Conservation (phyloP, 2,329 filamentous ascomycete genomes). For the Talaromyces sp. region DNA sequence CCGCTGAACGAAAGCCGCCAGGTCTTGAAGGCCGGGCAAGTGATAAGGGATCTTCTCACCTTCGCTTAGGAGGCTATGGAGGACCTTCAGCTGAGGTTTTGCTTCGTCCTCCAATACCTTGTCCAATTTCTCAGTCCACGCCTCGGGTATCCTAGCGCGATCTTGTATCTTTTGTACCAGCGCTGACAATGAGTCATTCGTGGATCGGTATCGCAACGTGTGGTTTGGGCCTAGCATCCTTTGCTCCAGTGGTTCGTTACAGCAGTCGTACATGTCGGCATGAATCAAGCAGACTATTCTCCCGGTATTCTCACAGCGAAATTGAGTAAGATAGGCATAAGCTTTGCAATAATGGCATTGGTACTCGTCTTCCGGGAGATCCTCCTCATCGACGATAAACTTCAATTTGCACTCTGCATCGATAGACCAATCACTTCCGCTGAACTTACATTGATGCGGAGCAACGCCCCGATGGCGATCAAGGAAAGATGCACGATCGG, state of each 20-base stretch:
- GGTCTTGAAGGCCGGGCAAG: slow-evolving; percentile 73
- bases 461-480: slow-evolving; percentile 58
- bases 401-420: slow-evolving; percentile 54
- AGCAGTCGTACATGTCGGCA: slow-evolving; percentile 77
- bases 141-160: slow-evolving; percentile 78
- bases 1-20: slow-evolving; percentile 87
- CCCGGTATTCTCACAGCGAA: slow-evolving; percentile 75
- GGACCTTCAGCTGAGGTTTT: slow-evolving; percentile 77
- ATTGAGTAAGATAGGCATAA: slow-evolving; percentile 86
- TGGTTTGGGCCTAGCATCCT: slow-evolving; percentile 70
- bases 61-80: slow-evolving; percentile 81
- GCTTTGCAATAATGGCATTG: slow-evolving; percentile 89
- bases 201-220: slow-evolving; percentile 71
- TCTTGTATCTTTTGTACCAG: slow-evolving; percentile 76
- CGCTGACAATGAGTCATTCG: slow-evolving; percentile 64
- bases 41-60: slow-evolving; percentile 95
- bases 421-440: slow-evolving; percentile 45
- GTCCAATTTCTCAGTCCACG: slow-evolving; percentile 87
- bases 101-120: slow-evolving; percentile 78
- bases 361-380: slow-evolving; percentile 86
- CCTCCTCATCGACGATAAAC: slow-evolving; percentile 65
- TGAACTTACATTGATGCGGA: slow-evolving; percentile 55
- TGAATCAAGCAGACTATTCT: slow-evolving; percentile 82
- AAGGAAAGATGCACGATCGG: slow-evolving; percentile 66
- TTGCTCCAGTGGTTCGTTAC: slow-evolving; percentile 63